Evolutionary conservation across 2,329 filamentous ascomycete species (phyloP).

Genomic region (Hyphodiscus sp.): DNA sequence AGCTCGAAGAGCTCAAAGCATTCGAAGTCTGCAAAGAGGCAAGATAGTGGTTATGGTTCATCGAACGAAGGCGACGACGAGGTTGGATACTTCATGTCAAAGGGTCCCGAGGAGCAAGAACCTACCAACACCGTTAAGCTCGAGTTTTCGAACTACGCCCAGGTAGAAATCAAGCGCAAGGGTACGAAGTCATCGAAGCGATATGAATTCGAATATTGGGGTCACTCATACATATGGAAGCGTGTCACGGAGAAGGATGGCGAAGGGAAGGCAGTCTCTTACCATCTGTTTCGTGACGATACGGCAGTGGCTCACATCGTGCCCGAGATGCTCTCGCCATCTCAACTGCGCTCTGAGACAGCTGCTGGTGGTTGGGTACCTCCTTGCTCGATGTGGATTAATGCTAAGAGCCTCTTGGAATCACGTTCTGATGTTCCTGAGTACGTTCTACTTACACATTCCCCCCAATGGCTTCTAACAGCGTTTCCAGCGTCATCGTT

Average conservation of each 20-base stretch:
- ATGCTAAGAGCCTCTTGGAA: conserved; percentile 59
- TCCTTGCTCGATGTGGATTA: conserved; percentile 87
- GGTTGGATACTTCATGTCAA: conserved; percentile 25
- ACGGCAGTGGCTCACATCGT: conserved; percentile 75
- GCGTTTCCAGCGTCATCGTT: conserved; percentile 65
- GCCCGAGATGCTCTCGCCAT: conserved; percentile 66
- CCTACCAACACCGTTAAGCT: conserved; percentile 78
- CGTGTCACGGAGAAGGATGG: conserved; percentile 64
- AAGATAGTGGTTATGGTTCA: conserved; percentile 53
- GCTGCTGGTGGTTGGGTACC: conserved; percentile 82
- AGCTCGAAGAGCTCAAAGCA: conserved; percentile 9
- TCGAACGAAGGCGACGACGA: conserved; percentile 32
- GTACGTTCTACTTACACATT: conserved; percentile 47
- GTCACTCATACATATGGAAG: conserved; percentile 77
- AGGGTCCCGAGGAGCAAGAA: conserved; percentile 18
- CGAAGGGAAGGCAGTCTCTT: conserved; percentile 59
- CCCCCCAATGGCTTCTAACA: conserved; percentile 4
- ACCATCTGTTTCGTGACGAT: conserved; percentile 69
- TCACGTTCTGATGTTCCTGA: conserved; percentile 77
- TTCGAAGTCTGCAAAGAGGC: conserved; percentile 13
- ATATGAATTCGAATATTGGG: conserved; percentile 96
- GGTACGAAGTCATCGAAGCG: conserved; percentile 62
- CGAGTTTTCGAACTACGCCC: conserved; percentile 96
- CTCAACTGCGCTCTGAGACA: conserved; percentile 65
- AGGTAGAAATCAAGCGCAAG: conserved; percentile 71